A percentile compares a stretch with the other conserved stretches of the same genome.
These are phyloP conservation scores for Pyrus hybrid DNA, from an alignment of 331 rosid species.

Conservation along the genomic window DNA sequence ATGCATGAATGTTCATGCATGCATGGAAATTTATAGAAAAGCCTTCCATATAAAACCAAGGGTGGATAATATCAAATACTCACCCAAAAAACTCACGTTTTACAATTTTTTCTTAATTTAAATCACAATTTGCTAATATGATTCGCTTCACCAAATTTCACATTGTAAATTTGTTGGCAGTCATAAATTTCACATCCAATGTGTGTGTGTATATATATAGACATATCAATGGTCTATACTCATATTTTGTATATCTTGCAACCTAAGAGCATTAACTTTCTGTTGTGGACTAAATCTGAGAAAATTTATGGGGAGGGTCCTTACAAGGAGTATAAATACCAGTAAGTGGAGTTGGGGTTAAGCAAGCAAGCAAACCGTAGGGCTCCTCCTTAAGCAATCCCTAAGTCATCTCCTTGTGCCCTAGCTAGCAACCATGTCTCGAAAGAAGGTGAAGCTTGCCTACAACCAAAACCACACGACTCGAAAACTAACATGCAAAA, in stretches of 20 bases:
- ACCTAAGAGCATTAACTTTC: background rate
- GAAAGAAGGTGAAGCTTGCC: slow-evolving; percentile 47
- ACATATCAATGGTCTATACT: no score
- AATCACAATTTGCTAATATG: no score
- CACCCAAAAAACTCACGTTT: background rate
- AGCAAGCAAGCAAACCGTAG: background rate
- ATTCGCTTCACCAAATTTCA: no score
- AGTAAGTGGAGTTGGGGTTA: background rate
- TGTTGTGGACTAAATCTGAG: background rate
- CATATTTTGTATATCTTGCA: no score
- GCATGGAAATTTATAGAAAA: background rate
- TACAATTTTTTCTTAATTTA: no score
- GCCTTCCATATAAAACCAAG: background rate
- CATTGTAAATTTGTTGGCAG: background rate
- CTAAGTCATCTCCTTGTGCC: background rate
- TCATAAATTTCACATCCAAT: background rate
- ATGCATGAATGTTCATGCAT: background rate
- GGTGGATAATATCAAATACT: background rate
- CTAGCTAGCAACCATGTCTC: slow-evolving; percentile 25
- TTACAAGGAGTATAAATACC: background rate
- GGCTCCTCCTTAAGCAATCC: background rate
- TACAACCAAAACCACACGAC: slow-evolving; percentile 28
- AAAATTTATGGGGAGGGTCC: background rate
- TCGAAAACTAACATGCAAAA: slow-evolving; percentile 47
- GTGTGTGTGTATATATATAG: no score